phyloP scores from a whole-genome alignment of 129 eudicot genomes.

The Arctium minus region DNA sequence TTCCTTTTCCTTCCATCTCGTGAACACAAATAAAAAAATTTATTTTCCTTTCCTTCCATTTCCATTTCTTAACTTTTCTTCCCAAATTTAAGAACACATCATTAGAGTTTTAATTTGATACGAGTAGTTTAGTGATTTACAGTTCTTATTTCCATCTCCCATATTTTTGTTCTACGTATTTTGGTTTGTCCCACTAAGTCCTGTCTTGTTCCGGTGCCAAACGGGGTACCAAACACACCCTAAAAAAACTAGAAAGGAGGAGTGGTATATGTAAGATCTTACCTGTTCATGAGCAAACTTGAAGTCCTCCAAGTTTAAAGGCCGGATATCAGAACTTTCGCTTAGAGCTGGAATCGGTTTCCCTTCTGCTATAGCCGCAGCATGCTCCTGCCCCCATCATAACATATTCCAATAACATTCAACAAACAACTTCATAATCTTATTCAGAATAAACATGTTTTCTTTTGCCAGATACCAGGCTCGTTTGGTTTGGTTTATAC shows the following conservation, averaged over 20 bases:
- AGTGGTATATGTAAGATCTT: neutral
- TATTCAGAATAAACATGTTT: neutral
- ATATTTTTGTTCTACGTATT: no score
- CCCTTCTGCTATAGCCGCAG: conserved; percentile 77
- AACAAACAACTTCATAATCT: neutral
- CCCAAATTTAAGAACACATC: no score
- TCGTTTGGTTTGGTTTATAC: neutral
- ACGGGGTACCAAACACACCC: neutral
- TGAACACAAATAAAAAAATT: no score
- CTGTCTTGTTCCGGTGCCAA: no score
- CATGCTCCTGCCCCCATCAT: conserved; percentile 51
- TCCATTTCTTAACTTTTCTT: no score
- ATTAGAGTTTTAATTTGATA: no score
- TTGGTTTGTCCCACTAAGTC: no score
- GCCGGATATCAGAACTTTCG: conserved; percentile 74
- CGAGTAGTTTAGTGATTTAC: no score
- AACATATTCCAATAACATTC: neutral
- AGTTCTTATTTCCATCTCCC: no score
- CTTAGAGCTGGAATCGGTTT: conserved; percentile 73
- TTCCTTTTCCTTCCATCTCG: no score
- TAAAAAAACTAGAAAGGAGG: neutral
- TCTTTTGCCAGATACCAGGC: neutral
- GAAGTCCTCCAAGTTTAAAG: conserved; percentile 76
- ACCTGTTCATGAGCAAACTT: conserved; percentile 83
- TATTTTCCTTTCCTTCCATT: no score